Conservation (phyloP, 1,284 basidiomycete species). For the Leccinum subrobustum region DNA sequence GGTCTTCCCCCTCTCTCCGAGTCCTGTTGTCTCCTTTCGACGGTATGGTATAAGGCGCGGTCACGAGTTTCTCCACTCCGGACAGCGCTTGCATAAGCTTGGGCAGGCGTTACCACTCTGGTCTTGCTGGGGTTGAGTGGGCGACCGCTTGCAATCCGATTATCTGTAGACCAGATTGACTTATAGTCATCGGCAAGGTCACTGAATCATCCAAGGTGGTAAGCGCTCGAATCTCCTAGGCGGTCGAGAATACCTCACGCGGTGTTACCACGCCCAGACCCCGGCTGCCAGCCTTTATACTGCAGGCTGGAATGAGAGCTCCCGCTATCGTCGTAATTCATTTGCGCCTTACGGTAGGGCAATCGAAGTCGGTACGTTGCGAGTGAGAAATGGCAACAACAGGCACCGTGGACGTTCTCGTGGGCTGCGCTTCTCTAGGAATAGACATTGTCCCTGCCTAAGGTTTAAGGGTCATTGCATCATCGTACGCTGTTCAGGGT, state of each 20-base stretch:
- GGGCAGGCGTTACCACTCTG: conserved; percentile 20
- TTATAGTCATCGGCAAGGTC: conserved; percentile 4
- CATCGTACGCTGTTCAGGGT: neutral
- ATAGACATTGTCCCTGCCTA: neutral
- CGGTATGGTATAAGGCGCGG: conserved; percentile 16
- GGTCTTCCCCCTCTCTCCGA: neutral
- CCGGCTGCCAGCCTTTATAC: conserved; percentile 1
- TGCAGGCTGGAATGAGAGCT: neutral
- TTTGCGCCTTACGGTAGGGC: conserved; percentile 3
- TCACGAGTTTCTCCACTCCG: conserved; percentile 9
- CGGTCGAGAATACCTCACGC: conserved; percentile 7
- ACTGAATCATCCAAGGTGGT: neutral
- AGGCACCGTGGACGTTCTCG: neutral
- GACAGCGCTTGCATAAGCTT: conserved; percentile 20
- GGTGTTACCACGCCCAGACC: neutral
- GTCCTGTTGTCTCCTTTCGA: conserved; percentile 26
- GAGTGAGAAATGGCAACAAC: neutral
- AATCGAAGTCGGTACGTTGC: neutral
- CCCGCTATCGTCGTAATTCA: conserved; percentile 7
- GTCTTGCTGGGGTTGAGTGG: neutral
- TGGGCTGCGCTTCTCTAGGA: neutral
- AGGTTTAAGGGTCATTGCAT: neutral
- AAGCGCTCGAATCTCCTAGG: neutral
- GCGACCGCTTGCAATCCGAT: neutral
- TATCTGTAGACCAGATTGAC: conserved; percentile 3